Evolutionary conservation across 1,139 yeast species (phyloP), one percentile per base, ranked within the genome.

Genomic region (Hemisphaericaspora xylofermentans): DNA sequence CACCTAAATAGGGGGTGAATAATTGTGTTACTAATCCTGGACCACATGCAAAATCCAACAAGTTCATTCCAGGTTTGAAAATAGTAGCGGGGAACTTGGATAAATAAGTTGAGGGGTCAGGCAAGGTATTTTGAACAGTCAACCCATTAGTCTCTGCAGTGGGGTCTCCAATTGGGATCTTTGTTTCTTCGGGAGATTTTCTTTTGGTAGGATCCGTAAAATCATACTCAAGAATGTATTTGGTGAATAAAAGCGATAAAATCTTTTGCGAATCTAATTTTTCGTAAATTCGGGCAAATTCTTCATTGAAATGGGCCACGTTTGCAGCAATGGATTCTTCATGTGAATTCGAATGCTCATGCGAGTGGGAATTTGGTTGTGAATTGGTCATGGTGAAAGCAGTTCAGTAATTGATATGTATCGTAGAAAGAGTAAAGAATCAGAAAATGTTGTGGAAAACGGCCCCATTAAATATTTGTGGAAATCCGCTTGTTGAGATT

Each of bases 1-100:
- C 49, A 5, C 41, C 43, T 18, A 68, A 47, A 43, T 60, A 64
- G 1, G 70, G 68, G 2, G 55, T 57, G 18, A 71, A 43, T 17
- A 54, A 54, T 42, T 57, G 51, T 2, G 69, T 60, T 13, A 68
- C 58, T 14, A 68, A 43, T 0, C 76, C 78, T 0, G 75, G 63
- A 1, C 78, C 77, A 48, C 76, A 71, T 1, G 76, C 76, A 50
- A 72, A 71, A 49, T 72, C 77, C 43, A 72, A 43, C 19, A 64
- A 33, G 28, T 51, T 56, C 43, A 55, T 53, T 1, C 66, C 68
- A 2, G 62, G 61, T 35, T 50, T 57, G 50, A 61, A 50, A 15
- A 56, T 38, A n/a, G 54, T 37, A 14, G 45, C 32, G 3, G 58
- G 55, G 36, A 38, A 43, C 3, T 48, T 25, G 6, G 33, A 15